Base-by-base conservation (phyloP, 148 eudicot species). In the Amaranthus palmeri region DNA sequence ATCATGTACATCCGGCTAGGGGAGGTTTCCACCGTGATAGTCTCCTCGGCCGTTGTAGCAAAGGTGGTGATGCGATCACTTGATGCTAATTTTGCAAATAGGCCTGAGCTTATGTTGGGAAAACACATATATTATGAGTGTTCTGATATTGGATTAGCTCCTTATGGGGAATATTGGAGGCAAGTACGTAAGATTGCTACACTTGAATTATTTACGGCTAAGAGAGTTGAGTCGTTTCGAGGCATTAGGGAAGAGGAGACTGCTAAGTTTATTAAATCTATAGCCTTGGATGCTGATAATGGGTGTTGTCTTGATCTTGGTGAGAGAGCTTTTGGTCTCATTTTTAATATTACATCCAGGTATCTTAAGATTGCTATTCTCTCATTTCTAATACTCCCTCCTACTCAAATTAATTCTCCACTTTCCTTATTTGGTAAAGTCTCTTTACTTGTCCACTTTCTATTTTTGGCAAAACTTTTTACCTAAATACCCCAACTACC, bases 301-400 rank as follows among this genome's bases (percentile, higher is more conserved):
- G 79, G 79, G 17, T 53, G 54, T 4, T 46, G 9, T 49, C 61
- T 85, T 18, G 74, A 85, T 50, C 67, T 85, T 15, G 78, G 74
- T 14, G 66, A 76, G 7, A 61, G 50, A 18, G 18, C 76, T 2
- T 73, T 74, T 18, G 46, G 73, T 2, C 61, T 79, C 15, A 51
- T 70, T 4, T 74, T 77, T 53, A 64, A 61, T 9, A 17, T 77
- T n/a, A 74, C 75, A 5, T 76, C 77, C 36, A 76, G 83, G 76
- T 68, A 75, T 60, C n/a, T 49, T n/a, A n/a, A n/a, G 3, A 61
- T 73, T 56, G 15, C 0, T 56, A 56, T 56, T 25, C 6, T 3
- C 36, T 18, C 36, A 25, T 25, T 25, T 25, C 36, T n/a, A n/a
- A n/a, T n/a, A n/a, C n/a, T n/a, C n/a, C n/a, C n/a, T n/a, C n/a